A percentile compares a stretch with the other conserved stretches of the same genome.
These are phyloP conservation scores for Nemania sp. DNA, from an alignment of 2,329 filamentous ascomycete species.

Conservation along the genomic window DNA sequence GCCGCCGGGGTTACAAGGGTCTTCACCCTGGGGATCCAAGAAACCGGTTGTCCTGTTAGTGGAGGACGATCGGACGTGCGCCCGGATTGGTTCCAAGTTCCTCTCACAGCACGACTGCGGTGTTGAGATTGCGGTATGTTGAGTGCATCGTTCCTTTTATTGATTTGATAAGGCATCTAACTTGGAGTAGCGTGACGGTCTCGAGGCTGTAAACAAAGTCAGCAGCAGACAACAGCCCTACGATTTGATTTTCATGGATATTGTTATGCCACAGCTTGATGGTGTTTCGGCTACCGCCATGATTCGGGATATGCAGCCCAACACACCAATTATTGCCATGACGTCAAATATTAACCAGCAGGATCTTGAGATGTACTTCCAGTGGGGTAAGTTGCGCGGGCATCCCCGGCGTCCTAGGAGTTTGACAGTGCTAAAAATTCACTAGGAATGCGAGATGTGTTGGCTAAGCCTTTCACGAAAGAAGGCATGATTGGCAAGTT, in stretches of 20 bases:
- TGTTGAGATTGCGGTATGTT: conserved; percentile 73
- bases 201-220: conserved; percentile 91
- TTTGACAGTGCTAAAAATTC: conserved; percentile 30
- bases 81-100: conserved; percentile 76
- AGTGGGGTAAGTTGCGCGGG: conserved; percentile 77
- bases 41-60: conserved; percentile 89
- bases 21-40: conserved; percentile 67
- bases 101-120: conserved; percentile 73
- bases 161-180: conserved; percentile 37
- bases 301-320: conserved; percentile 86
- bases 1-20: conserved; percentile 50
- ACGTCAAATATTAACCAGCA: conserved; percentile 97
- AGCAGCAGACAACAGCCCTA: conserved; percentile 64
- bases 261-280: conserved; percentile 97
- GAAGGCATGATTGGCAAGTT: conserved; percentile 87
- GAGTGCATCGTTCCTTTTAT: conserved; percentile 47
- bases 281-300: conserved; percentile 94
- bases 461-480: conserved; percentile 96
- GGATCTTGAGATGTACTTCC: conserved; percentile 97
- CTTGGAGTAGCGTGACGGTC: conserved; percentile 76
- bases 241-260: conserved; percentile 86
- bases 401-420: background rate
- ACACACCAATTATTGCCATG: conserved; percentile 95
- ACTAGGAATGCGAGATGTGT: conserved; percentile 94
- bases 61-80: conserved; percentile 80